Base-by-base conservation (phyloP, 768 basidiomycete species). In the Suillus alpinus region DNA sequence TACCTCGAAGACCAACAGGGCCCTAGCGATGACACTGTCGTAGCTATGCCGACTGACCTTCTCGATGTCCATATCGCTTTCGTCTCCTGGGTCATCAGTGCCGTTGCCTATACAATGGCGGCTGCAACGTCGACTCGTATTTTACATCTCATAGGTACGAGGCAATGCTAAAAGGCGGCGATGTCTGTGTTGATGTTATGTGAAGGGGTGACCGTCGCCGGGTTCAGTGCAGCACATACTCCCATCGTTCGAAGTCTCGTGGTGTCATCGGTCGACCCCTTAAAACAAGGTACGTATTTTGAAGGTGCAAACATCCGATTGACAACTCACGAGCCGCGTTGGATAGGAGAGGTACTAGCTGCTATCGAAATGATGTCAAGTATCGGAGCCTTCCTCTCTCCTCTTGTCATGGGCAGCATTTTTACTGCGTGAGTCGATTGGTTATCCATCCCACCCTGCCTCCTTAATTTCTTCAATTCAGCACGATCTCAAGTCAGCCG, bases 361-460 rank as follows among this genome's bases (percentile, higher is more conserved):
- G 68, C 68, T 1, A 53, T 73, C 37, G 67, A 67, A 23, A 73
- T 75, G 62, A 66, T 75, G 2, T 23, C 60, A 6, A 63, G 62
- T 13, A 59, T 65, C 3, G 73, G 67, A 32, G 16, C 8, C 4
- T 16, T 65, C 3, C 60, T 73, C 26, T 73, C 73, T 4, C 70
- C 72, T 2, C 32, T 75, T 56, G 57, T 75, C 47, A 71, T 75
- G 70, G 72, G 72, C 7, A 52, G 70, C 43, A 65, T 73, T 37
- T 49, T 73, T 29, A 66, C 68, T 12, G 59, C 62, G 39, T 64
- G 23, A 58, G 63, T 64, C n/a, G 8, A 40, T 63, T 32, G n/a
- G 7, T 20, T 16, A 12, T 56, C 8, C 9, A 31, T 49, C 10
- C 49, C 18, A 32, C n/a, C 10, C 18, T 53, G 12, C 13, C 16